Conservation (phyloP, 106 monocot species). For the Allium sativum region DNA sequence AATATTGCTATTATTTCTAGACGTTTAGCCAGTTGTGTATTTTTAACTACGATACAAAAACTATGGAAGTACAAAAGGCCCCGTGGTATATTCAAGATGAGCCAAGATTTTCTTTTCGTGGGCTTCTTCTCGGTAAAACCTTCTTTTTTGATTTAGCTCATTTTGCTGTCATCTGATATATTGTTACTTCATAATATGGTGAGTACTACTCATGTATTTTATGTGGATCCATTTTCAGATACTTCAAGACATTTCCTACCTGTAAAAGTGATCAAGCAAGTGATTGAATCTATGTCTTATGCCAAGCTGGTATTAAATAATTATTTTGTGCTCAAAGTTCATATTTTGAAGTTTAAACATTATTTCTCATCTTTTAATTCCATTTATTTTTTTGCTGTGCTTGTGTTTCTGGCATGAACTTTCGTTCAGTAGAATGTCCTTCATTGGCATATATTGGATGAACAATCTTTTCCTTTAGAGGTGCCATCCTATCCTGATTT, state of each 20-base stretch:
- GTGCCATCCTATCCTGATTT: constrained; percentile 86
- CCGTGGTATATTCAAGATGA: constrained; percentile 93
- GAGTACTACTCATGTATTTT: not conserved
- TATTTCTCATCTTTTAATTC: constrained; percentile 6
- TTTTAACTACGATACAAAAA: constrained; percentile 76
- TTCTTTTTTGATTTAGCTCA: too few relatives aligned
- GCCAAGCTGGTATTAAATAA: constrained; percentile 74
- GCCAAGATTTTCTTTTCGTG: constrained; percentile 92
- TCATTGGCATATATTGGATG: constrained; percentile 99
- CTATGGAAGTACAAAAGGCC: constrained; percentile 66
- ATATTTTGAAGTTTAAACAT: not conserved
- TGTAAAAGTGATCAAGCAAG: constrained; percentile 77
- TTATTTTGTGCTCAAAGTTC: not conserved
- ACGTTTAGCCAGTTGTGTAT: constrained; percentile 92
- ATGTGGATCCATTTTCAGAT: constrained; percentile 38
- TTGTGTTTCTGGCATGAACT: constrained; percentile 20
- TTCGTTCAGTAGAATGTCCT: constrained; percentile 95
- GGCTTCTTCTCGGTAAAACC: constrained; percentile 80
- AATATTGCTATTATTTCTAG: constrained; percentile 27
- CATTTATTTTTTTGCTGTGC: constrained; percentile 9
- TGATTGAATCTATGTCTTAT: constrained; percentile 97
- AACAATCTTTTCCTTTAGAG: constrained; percentile 92
- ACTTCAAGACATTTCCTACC: constrained; percentile 89
- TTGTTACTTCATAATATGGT: too few relatives aligned
- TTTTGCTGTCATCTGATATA: too few relatives aligned